These are phyloP conservation scores for Lachancea kluyveri DNA, from an alignment of 805 yeast genomes.

Conservation along the genomic window DNA sequence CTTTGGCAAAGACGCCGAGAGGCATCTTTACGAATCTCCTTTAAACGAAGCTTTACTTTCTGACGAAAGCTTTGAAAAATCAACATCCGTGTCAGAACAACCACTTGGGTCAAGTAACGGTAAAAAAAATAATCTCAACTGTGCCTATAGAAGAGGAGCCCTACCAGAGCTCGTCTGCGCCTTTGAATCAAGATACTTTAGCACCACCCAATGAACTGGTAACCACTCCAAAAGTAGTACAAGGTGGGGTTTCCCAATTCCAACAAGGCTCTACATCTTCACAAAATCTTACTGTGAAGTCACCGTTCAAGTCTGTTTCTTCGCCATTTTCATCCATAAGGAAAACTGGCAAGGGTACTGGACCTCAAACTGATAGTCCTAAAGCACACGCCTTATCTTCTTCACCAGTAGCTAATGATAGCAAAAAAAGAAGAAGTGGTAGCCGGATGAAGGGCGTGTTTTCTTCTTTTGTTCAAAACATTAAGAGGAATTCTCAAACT, in stretches of 20 bases:
- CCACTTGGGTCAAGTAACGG: too few species aligned
- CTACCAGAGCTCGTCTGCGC: too few species aligned
- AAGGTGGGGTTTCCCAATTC: constrained; percentile 1
- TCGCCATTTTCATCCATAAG: constrained; percentile 7
- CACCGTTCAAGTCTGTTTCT: constrained; percentile 8
- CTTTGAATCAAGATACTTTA: too few species aligned
- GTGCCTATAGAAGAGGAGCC: constrained; percentile 1
- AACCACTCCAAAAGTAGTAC: constrained; percentile 1
- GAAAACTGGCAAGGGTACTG: constrained; percentile 4
- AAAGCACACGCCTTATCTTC: constrained; percentile 7
- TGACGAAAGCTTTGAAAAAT: constrained; percentile 8
- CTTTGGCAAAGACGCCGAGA: constrained; percentile 4
- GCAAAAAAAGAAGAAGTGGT: constrained; percentile 39
- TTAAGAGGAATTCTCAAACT: constrained; percentile 24
- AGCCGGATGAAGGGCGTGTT: constrained; percentile 52
- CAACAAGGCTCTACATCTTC: constrained; percentile 1
- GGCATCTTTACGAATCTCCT: constrained; percentile 14
- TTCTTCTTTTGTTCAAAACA: constrained; percentile 36
- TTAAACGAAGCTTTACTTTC: constrained; percentile 7
- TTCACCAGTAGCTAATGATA: constrained; percentile 6
- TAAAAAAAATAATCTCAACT: background rate
- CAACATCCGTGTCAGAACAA: background rate
- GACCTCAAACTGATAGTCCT: constrained; percentile 3
- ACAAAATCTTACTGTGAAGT: constrained; percentile 6
- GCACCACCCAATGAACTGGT: background rate